Base-by-base conservation (phyloP, 345 rosid genomes). In the Gossypium australe region DNA sequence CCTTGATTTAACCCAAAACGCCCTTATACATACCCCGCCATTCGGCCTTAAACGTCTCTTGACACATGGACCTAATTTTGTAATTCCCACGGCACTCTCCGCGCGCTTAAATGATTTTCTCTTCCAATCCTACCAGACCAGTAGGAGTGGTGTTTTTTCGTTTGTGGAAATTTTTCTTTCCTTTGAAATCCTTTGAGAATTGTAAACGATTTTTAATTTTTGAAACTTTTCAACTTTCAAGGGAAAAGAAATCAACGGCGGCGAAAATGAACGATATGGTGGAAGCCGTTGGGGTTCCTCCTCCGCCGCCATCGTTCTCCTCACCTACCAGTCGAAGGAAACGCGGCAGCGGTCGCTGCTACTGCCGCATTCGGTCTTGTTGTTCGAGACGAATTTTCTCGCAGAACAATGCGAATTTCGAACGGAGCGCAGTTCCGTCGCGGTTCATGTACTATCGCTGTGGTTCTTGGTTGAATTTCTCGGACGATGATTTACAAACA, bases 381-480 rank as follows among this genome's bases (percentile, higher is more conserved):
- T 38, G 47, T 2, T 17, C 1, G 20, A 16, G 7, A 48, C 62
- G 29, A 59, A 27, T 9, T 61, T 12, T 16, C 2, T 16, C 43
- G 5, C 70, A 9, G n/a, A 82, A 78, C 72, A 71, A 60, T 24
- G 49, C 22, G 60, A 86, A 79, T 69, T 84, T 81, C 70, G 14
- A 16, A 29, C 56, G 76, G 52, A 84, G 82, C 20, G 80, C 60
- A 0, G 17, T 56, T 25, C 85, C 85, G 1, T 65, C 49, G 25
- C 78, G 83, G 77, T 57, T 87, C 51, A 80, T 87, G 82, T 82
- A 74, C 78, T 80, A 47, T 72, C 60, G 57, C 20, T 71, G 79
- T 27, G 82, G 80, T 38, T 60, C 47, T 38, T 87, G 88, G 87
- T 5, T 71, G 43, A 76, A 83, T 64, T 78, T 87, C 71, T 18